phyloP scores from a whole-genome alignment of 1,139 yeast genomes.

The Zhuliangozyma blackwelliae region DNA sequence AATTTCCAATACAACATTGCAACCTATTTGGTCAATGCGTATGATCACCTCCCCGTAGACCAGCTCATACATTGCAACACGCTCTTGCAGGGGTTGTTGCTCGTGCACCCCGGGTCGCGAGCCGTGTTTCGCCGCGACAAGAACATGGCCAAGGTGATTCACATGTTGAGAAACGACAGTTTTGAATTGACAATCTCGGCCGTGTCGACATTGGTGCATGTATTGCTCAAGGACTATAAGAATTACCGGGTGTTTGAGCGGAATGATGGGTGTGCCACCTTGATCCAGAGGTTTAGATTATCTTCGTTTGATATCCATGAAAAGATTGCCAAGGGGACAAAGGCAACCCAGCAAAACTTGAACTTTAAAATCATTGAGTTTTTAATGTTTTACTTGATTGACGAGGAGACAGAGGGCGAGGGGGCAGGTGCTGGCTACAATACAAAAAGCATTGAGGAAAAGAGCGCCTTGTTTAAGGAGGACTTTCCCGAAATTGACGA shows the following conservation, averaged over 20 bases:
- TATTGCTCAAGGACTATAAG: conserved; percentile 52
- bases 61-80: conserved; percentile 28
- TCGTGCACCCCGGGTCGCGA: conserved; percentile 59
- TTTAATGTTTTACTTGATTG: conserved; percentile 63
- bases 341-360: conserved; percentile 32
- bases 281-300: conserved; percentile 40
- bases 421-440: not conserved
- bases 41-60: conserved; percentile 11
- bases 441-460: conserved; percentile 43
- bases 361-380: conserved; percentile 68
- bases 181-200: conserved; percentile 35
- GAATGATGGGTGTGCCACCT: conserved; percentile 51
- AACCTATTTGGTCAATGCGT: conserved; percentile 27
- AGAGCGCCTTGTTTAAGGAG: conserved; percentile 48
- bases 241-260: conserved; percentile 60
- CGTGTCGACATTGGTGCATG: conserved; percentile 57
- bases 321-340: conserved; percentile 7
- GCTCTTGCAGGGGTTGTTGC: conserved; percentile 57
- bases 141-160: conserved; percentile 32
- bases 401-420: conserved; percentile 41
- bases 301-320: conserved; percentile 11
- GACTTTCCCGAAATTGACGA: conserved; percentile 42
- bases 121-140: conserved; percentile 32
- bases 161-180: conserved; percentile 16
- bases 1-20: conserved; percentile 47